Evolutionary conservation across 2,329 filamentous ascomycete genomes (phyloP).

Genomic region (Curvularia sp.): DNA sequence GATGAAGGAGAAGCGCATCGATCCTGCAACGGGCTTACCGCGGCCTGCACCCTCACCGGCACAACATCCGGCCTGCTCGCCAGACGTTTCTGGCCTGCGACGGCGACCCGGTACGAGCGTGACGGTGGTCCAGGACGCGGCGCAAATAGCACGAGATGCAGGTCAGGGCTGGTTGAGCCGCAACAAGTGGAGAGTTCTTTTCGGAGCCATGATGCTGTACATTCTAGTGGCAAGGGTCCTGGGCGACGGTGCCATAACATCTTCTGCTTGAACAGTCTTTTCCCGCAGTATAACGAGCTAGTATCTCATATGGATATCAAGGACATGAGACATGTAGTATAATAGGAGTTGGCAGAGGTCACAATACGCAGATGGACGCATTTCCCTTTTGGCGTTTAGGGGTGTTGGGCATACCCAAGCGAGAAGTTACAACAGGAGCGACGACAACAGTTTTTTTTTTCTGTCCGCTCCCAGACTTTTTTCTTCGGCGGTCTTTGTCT

Average conservation of each 20-base stretch:
- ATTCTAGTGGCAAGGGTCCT: slow-evolving; percentile 81
- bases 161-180: slow-evolving; percentile 82
- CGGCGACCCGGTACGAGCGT: slow-evolving; percentile 67
- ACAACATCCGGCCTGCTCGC: slow-evolving; percentile 64
- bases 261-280: slow-evolving; percentile 10
- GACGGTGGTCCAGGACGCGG: slow-evolving; percentile 77
- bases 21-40: slow-evolving; percentile 74
- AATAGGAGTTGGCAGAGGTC: not conserved
- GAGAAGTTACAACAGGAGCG: not conserved
- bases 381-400: slow-evolving; percentile 19
- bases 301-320: not conserved
- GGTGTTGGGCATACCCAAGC: slow-evolving; percentile 19
- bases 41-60: slow-evolving; percentile 57
- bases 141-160: slow-evolving; percentile 76
- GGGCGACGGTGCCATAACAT: slow-evolving; percentile 55
- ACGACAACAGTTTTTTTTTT: not conserved
- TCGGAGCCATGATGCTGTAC: slow-evolving; percentile 78
- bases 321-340: not conserved
- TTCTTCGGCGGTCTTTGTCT: not conserved
- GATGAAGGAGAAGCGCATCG: slow-evolving; percentile 85
- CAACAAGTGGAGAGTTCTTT: slow-evolving; percentile 78
- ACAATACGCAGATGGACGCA: slow-evolving; percentile 2
- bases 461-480: not conserved
- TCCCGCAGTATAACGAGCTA: no score
- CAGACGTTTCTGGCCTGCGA: slow-evolving; percentile 68